These are phyloP conservation scores for Elymus sibiricus DNA, from an alignment of 176 grass and related monocot species.

Conservation along the genomic window DNA sequence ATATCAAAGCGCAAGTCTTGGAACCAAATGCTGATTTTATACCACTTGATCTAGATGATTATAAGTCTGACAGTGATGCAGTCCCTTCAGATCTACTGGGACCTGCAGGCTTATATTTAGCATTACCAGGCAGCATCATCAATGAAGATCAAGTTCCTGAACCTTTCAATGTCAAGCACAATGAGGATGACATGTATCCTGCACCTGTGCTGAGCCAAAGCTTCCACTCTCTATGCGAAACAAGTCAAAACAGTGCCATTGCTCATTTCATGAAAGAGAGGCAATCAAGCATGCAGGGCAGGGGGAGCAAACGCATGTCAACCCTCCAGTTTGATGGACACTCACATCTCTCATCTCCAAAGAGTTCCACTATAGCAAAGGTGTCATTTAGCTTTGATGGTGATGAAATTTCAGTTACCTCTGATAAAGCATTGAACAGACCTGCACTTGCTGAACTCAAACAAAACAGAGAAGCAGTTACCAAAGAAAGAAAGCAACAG, in stretches of 20 bases:
- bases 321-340: constrained; percentile 16
- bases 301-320: constrained; percentile 27
- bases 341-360: not conserved
- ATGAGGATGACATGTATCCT: constrained; percentile 7
- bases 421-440: constrained; percentile 18
- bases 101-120: constrained; percentile 29
- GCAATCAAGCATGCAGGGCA: constrained; percentile 28
- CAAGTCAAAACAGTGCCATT: constrained; percentile 14
- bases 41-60: constrained; percentile 42
- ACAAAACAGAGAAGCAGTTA: constrained; percentile 22
- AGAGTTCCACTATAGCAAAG: not conserved
- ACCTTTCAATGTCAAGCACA: constrained; percentile 20
- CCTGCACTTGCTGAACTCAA: constrained; percentile 23
- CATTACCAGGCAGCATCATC: constrained; percentile 10
- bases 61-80: constrained; percentile 32
- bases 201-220: constrained; percentile 25
- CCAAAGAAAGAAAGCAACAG: constrained; percentile 13
- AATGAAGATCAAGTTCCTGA: constrained; percentile 32
- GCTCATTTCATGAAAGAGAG: constrained; percentile 32
- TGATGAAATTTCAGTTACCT: constrained; percentile 19
- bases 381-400: constrained; percentile 26
- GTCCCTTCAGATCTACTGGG: constrained; percentile 5
- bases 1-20: constrained; percentile 26
- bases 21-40: constrained; percentile 43
- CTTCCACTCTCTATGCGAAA: constrained; percentile 29